Evolutionary conservation across 148 eudicot genomes (phyloP).

Genomic region (Hydrangea macrophylla): DNA sequence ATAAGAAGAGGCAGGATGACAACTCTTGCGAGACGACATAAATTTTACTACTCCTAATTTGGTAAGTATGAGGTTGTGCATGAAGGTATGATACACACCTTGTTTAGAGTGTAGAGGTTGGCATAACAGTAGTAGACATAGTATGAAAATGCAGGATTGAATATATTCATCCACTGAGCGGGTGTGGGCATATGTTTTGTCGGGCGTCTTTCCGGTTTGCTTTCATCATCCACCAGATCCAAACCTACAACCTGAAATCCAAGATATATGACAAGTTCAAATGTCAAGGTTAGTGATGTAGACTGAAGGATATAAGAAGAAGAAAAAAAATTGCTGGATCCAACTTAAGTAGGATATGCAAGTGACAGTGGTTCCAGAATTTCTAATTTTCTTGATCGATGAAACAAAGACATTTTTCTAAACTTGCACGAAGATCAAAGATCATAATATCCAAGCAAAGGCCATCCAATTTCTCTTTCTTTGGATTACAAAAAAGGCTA

Average conservation of each 20-base stretch:
- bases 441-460: background rate
- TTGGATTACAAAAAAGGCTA: too few relatives aligned
- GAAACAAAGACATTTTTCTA: background rate
- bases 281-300: background rate
- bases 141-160: slow-evolving; percentile 94
- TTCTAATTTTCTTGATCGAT: too few relatives aligned
- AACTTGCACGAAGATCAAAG: background rate
- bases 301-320: background rate
- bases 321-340: slow-evolving; percentile 3
- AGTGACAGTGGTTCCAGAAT: too few relatives aligned
- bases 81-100: slow-evolving; percentile 41
- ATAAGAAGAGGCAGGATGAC: background rate
- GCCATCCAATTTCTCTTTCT: background rate
- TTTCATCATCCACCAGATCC: slow-evolving; percentile 98
- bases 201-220: slow-evolving; percentile 98
- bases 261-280: slow-evolving; percentile 3
- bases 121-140: slow-evolving; percentile 96
- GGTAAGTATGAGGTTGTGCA: background rate
- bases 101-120: slow-evolving; percentile 93
- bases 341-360: too few relatives aligned
- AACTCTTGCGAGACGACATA: background rate
- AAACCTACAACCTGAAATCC: slow-evolving; percentile 82
- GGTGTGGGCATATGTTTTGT: slow-evolving; percentile 99
- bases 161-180: slow-evolving; percentile 88
- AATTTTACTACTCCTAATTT: background rate